Conservation (phyloP, 2,329 filamentous ascomycete genomes). For the Scedosporium boydii region DNA sequence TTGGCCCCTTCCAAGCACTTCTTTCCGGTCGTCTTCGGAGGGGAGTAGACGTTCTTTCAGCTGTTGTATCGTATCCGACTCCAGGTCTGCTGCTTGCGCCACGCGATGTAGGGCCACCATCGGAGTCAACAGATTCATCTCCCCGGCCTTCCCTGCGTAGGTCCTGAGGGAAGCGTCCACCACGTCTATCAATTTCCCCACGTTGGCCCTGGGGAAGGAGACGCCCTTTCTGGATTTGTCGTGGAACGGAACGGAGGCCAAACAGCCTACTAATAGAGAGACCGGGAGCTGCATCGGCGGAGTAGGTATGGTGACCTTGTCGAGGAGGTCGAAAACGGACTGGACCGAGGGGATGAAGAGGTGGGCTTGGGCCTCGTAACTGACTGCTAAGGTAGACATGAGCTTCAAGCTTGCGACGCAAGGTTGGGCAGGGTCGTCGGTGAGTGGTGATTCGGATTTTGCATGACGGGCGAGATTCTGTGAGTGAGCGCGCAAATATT, state of each 20-base stretch:
- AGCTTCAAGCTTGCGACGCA: conserved; percentile 12
- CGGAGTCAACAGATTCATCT: conserved; percentile 9
- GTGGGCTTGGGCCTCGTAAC: conserved; percentile 11
- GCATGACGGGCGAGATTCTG: conserved; percentile 11
- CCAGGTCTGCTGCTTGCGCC: conserved; percentile 7
- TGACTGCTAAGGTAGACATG: conserved; percentile 13
- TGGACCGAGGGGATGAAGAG: conserved; percentile 11
- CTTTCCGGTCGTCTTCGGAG: conserved; percentile 62
- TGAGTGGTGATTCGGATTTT: conserved; percentile 9
- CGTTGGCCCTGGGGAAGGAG: not conserved
- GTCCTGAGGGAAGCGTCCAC: conserved; percentile 9
- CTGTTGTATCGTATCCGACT: conserved; percentile 28
- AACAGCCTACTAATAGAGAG: conserved; percentile 13
- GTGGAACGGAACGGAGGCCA: conserved; percentile 12
- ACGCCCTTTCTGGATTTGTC: conserved; percentile 6
- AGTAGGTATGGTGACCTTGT: conserved; percentile 8
- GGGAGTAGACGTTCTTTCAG: conserved; percentile 67
- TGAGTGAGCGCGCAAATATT: too few relatives aligned
- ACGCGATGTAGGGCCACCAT: conserved; percentile 10
- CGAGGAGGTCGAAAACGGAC: conserved; percentile 11
- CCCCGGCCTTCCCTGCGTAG: conserved; percentile 9
- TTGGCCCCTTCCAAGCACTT: conserved; percentile 66
- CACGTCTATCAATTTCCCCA: conserved; percentile 11
- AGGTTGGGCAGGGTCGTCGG: conserved; percentile 12
- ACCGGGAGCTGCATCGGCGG: conserved; percentile 13